phyloP scores from a whole-genome alignment of 768 basidiomycete species.

The Mycena haematopus region DNA sequence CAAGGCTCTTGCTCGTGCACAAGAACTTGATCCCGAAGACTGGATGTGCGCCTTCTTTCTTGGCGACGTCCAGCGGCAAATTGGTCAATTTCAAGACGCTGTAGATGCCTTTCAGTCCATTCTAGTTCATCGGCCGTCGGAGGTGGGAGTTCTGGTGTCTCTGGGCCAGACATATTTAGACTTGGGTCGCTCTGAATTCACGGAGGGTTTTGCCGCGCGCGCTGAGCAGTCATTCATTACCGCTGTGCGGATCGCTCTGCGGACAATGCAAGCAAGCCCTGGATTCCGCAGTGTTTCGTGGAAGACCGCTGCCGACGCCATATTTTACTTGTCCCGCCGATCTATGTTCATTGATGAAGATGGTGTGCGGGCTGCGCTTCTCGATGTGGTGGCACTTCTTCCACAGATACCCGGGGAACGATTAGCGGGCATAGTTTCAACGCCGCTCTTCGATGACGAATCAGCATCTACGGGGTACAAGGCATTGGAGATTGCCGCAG shows the following conservation, averaged over 20 bases:
- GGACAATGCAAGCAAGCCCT: constrained; percentile 53
- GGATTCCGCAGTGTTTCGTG: constrained; percentile 79
- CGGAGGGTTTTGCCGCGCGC: constrained; percentile 74
- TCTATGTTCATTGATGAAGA: constrained; percentile 55
- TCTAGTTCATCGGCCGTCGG: constrained; percentile 59
- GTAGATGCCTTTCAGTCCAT: constrained; percentile 68
- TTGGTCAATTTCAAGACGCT: constrained; percentile 78
- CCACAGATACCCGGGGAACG: constrained; percentile 47
- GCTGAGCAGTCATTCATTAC: constrained; percentile 75
- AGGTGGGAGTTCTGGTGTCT: constrained; percentile 74
- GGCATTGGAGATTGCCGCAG: constrained; percentile 58
- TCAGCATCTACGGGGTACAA: constrained; percentile 39
- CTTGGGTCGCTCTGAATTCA: constrained; percentile 67
- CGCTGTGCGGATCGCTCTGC: constrained; percentile 60
- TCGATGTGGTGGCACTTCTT: constrained; percentile 45
- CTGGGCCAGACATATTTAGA: constrained; percentile 77
- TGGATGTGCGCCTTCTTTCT: constrained; percentile 88
- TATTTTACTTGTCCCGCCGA: constrained; percentile 66
- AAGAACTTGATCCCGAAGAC: constrained; percentile 73
- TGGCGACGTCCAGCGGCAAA: constrained; percentile 82
- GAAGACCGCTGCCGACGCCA: constrained; percentile 84
- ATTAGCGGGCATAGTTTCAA: constrained; percentile 48
- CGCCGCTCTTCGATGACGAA: constrained; percentile 35
- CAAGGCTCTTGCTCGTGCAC: constrained; percentile 82
- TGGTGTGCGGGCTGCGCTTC: constrained; percentile 42